Evolutionary conservation across 805 yeast genomes (phyloP).

Genomic region (Candida suzukii): DNA sequence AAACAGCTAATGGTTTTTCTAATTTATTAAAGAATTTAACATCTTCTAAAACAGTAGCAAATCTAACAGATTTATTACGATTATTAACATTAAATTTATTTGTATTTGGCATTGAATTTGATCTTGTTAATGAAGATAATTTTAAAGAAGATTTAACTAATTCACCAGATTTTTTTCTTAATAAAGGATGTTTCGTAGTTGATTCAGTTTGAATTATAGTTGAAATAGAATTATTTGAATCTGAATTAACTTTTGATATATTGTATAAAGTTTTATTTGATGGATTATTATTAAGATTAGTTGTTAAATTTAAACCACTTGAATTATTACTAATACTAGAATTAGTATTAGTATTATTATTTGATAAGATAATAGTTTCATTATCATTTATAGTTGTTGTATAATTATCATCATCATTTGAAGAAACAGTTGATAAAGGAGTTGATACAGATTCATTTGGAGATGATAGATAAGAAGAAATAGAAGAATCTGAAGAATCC

Average conservation of each 20-base stretch:
- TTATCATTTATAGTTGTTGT: background rate
- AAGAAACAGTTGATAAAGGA: conserved; percentile 21
- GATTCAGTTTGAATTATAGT: background rate
- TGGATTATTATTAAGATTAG: conserved; percentile 1
- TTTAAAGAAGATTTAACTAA: conserved; percentile 41
- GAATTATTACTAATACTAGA: background rate
- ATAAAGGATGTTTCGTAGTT: conserved; percentile 14
- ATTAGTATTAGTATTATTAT: background rate
- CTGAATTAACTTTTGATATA: background rate
- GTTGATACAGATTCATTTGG: conserved; percentile 20
- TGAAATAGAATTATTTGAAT: background rate
- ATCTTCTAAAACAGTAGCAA: conserved; percentile 53
- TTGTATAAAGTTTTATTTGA: too few relatives aligned
- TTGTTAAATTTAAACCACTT: background rate
- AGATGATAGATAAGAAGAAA: conserved; percentile 12
- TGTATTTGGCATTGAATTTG: conserved; percentile 39
- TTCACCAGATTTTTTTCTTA: conserved; percentile 49
- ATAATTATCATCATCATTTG: conserved; percentile 4
- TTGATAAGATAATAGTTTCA: background rate
- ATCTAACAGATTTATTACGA: conserved; percentile 49
- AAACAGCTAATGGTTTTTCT: conserved; percentile 59
- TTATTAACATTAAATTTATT: background rate
- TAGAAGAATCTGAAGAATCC: conserved; percentile 3
- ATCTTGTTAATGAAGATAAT: conserved; percentile 32
- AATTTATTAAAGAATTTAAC: conserved; percentile 57